Base-by-base conservation (phyloP, 371 early-diverging fungal species). In the Basidiobolus meristosporus region DNA sequence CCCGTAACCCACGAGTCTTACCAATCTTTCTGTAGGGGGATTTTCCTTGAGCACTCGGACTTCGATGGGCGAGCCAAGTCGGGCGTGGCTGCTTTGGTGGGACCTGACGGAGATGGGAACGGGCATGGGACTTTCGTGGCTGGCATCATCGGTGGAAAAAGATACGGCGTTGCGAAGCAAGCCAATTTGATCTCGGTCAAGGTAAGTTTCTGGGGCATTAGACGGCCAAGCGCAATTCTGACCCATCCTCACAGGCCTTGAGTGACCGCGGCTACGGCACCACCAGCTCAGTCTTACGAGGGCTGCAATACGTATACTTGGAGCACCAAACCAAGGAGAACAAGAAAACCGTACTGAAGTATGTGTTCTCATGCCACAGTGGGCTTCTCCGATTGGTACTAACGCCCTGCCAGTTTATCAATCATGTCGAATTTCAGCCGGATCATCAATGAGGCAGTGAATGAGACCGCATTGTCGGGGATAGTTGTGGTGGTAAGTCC, bases 91-190 rank as follows among this genome's bases (percentile, higher is more conserved):
- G 62, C 59, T 21, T 45, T 65, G 26, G 41, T 57, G 12, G 53
- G 53, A 23, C 14, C n/a, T 14, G 33, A 45, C 48, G 45, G 38
- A n/a, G 61, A 53, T 36, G 45, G 54, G 39, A 48, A 56, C 47
- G 56, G 60, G 6, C 79, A 78, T 51, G 79, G 79, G n/a, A 74
- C 77, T 1, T 67, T 66, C 45, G 62, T 60, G 6, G 69, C 76
- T 7, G 73, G 71, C 15, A 54, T 66, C 7, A 56, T 73, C 21
- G 81, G 59, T 19, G 72, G 75, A 0, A 64, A 52, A 32, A 70
- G 57, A 6, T 62, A 58, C 47, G 86, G 83, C 15, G 66, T 82
- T 9, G 77, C 82, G 29, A 82, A 75, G 51, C 63, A 72, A 21
- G 71, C 60, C 16, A 64, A 53, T 33, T 31, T 85, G n/a, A 61